These are phyloP conservation scores for Yarrowia sp. DNA, from an alignment of 805 yeast species.

Conservation along the genomic window DNA sequence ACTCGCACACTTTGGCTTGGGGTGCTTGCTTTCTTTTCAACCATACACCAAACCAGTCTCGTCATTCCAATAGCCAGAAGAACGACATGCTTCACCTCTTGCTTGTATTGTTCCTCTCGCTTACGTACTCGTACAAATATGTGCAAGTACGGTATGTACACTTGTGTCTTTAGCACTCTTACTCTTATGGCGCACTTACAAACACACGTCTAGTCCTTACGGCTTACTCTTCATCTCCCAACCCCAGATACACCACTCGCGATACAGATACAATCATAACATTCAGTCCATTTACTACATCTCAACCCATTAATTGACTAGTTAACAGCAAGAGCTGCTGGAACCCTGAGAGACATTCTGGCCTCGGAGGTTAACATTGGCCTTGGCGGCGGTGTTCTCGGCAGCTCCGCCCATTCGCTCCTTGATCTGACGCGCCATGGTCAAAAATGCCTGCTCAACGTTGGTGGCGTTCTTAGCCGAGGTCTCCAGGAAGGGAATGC, in stretches of 20 bases:
- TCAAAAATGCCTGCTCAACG: constrained; percentile 96
- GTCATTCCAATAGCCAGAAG: too few species aligned
- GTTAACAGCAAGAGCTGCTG: constrained; percentile 44
- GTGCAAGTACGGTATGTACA: too few species aligned
- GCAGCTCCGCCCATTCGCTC: constrained; percentile 77
- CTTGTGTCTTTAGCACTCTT: too few species aligned
- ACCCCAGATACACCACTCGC: too few species aligned
- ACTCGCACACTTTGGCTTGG: too few species aligned
- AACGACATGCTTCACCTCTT: too few species aligned
- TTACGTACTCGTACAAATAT: too few species aligned
- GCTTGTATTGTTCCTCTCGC: too few species aligned
- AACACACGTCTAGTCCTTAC: too few species aligned
- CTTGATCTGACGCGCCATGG: constrained; percentile 98
- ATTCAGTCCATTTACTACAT: constrained; percentile 22
- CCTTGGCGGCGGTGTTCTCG: constrained; percentile 46
- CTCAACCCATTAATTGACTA: constrained; percentile 24
- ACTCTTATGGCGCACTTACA: too few species aligned
- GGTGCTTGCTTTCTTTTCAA: too few species aligned
- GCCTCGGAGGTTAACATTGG: constrained; percentile 43
- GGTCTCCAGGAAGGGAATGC: constrained; percentile 93
- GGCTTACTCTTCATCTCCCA: neutral
- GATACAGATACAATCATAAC: constrained; percentile 20
- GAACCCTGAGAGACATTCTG: constrained; percentile 44
- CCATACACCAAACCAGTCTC: too few species aligned
- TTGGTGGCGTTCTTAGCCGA: constrained; percentile 93